Percentiles rank a stretch among this genome's conserved stretches.
Evolutionary conservation across 2,329 filamentous ascomycete genomes (phyloP).

Genomic region (Sporothrix luriei): DNA sequence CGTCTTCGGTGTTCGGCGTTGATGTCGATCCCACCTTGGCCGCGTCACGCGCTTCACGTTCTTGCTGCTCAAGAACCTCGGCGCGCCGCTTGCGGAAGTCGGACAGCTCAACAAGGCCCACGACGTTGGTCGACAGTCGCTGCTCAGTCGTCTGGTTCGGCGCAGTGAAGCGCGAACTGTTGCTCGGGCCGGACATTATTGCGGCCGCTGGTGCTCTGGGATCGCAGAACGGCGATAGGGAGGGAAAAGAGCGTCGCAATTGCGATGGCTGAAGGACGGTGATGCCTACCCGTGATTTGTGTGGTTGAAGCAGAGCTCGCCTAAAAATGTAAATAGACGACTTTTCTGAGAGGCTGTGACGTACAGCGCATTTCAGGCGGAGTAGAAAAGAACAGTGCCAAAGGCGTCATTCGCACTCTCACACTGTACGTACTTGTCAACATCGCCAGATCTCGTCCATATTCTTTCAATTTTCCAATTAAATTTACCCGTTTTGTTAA

Average conservation of each 20-base stretch:
- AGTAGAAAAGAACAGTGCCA: neutral
- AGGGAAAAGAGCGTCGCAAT: neutral
- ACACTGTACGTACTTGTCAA: neutral
- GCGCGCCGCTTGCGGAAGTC: conserved; percentile 96
- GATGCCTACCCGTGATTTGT: neutral
- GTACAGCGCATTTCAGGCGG: conserved; percentile 7
- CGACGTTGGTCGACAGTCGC: conserved; percentile 79
- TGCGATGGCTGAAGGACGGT: neutral
- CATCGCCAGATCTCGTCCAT: too few species aligned
- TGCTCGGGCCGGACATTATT: conserved; percentile 43
- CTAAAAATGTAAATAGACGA: conserved; percentile 12
- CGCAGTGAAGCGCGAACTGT: conserved; percentile 67
- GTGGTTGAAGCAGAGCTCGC: neutral
- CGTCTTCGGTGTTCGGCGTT: conserved; percentile 46
- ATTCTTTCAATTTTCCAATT: too few species aligned
- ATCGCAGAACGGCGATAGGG: too few species aligned
- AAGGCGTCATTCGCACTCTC: neutral
- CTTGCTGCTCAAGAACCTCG: conserved; percentile 89
- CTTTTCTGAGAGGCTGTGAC: neutral
- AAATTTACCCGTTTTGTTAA: too few species aligned
- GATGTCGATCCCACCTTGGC: conserved; percentile 45
- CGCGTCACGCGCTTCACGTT: conserved; percentile 73
- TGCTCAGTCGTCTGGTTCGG: conserved; percentile 79
- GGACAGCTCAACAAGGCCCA: conserved; percentile 86
- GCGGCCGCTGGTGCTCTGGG: neutral